A percentile compares a stretch with the other conserved stretches of the same genome.
phyloP scores from a whole-genome alignment of 352 stramenopile species.

The Phytophthora macrochlamydospora region DNA sequence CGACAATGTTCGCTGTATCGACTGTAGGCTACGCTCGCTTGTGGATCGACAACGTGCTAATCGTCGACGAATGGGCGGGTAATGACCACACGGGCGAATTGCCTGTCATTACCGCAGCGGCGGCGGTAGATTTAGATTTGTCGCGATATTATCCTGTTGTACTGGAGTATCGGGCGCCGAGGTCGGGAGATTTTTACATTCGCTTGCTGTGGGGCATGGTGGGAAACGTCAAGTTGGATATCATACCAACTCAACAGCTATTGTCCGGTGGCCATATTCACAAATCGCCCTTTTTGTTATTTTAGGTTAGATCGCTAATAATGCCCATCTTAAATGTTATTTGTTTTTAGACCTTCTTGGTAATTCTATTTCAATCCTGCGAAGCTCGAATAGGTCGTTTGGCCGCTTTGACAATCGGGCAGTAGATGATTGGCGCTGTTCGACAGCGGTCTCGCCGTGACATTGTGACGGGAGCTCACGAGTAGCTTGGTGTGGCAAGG shows the following conservation, averaged over 20 bases:
- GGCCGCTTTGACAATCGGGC: too few species aligned
- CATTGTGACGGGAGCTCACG: too few species aligned
- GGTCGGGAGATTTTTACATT: slow-evolving; percentile 40
- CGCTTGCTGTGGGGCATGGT: slow-evolving; percentile 51
- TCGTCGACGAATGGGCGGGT: slow-evolving; percentile 68
- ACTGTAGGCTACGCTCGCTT: slow-evolving; percentile 61
- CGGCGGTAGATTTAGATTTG: slow-evolving; percentile 36
- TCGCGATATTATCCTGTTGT: slow-evolving; percentile 53
- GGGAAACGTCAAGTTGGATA: slow-evolving; percentile 36
- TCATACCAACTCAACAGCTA: slow-evolving; percentile 49
- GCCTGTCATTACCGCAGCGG: slow-evolving; percentile 16
- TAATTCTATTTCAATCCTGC: slow-evolving; percentile 9
- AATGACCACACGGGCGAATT: slow-evolving; percentile 26
- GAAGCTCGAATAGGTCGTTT: neutral
- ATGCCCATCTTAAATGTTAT: too few species aligned
- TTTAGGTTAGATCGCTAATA: too few species aligned
- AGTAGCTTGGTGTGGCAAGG: too few species aligned
- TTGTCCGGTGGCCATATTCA: slow-evolving; percentile 58
- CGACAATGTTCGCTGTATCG: slow-evolving; percentile 53
- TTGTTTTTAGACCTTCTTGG: too few species aligned
- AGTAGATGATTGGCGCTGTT: too few species aligned
- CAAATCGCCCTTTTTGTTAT: slow-evolving; percentile 46
- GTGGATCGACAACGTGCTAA: slow-evolving; percentile 64
- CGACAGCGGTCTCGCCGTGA: too few species aligned
- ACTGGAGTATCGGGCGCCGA: slow-evolving; percentile 66